These are phyloP conservation scores for Wallacemonas rigidus DNA, from an alignment of 208 protist species.

Conservation along the genomic window DNA sequence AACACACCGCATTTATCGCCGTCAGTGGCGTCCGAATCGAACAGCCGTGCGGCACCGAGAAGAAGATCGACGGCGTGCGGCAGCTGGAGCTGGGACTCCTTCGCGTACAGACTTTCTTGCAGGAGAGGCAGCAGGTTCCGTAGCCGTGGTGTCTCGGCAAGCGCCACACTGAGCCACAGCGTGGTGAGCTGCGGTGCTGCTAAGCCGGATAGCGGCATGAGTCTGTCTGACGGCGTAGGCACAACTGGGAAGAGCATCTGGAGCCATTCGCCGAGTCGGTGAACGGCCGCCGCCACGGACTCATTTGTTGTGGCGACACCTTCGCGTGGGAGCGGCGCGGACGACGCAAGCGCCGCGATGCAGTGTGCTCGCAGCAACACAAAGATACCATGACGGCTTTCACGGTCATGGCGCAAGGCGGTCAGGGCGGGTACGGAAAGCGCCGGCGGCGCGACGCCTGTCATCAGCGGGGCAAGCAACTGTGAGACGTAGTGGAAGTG, in stretches of 20 bases:
- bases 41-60: constrained; percentile 22
- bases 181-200: constrained; percentile 6
- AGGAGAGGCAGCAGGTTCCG: not conserved
- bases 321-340: not conserved
- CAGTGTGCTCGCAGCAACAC: not conserved
- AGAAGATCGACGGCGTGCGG: constrained; percentile 34
- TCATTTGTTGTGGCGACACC: not conserved
- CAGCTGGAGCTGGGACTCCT: constrained; percentile 19
- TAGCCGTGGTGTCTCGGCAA: not conserved
- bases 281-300: not conserved
- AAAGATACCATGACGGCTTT: not conserved
- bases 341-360: not conserved
- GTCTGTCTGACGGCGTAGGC: not conserved
- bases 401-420: not conserved
- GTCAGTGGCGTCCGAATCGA: not conserved
- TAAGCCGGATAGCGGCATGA: not conserved
- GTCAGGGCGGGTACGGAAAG: not conserved
- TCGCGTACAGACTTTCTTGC: constrained; percentile 9
- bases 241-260: not conserved
- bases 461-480: not conserved
- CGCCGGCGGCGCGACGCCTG: not conserved
- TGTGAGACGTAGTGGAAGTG: not conserved
- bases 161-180: constrained; percentile 8
- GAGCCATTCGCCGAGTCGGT: not conserved
- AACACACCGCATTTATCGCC: no score